phyloP scores from a whole-genome alignment of 2,329 filamentous ascomycete genomes.

The Xylariomycetidae sp. region DNA sequence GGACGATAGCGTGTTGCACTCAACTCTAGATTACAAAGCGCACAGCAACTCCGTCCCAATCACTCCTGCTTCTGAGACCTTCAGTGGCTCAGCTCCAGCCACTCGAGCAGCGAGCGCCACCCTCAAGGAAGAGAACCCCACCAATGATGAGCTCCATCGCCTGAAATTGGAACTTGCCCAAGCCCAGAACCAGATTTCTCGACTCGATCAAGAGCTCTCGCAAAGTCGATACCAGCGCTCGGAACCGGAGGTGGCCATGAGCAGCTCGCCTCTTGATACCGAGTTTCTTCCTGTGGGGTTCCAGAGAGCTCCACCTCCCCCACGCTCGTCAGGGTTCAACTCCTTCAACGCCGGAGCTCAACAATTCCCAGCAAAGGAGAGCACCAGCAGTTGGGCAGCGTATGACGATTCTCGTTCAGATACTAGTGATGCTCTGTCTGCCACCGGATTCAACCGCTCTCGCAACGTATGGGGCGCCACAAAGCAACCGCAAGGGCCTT shows the following conservation, averaged over 20 bases:
- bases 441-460: conserved; percentile 47
- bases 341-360: conserved; percentile 28
- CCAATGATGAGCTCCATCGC: conserved; percentile 57
- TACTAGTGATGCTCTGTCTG: conserved; percentile 48
- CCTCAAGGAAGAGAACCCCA: conserved; percentile 35
- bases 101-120: conserved; percentile 49
- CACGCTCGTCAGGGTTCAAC: conserved; percentile 14
- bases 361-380: conserved; percentile 29
- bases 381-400: conserved; percentile 47
- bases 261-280: conserved; percentile 23
- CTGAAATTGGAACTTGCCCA: conserved; percentile 68
- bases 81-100: conserved; percentile 42
- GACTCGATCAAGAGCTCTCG: conserved; percentile 66
- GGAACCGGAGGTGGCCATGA: conserved; percentile 46
- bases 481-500: conserved; percentile 31
- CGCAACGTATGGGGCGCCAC: conserved; percentile 53
- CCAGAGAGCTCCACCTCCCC: conserved; percentile 27
- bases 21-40: conserved; percentile 41
- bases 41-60: conserved; percentile 58
- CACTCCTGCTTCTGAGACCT: conserved; percentile 55
- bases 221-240: conserved; percentile 58
- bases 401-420: conserved; percentile 55
- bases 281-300: conserved; percentile 19
- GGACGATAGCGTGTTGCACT: conserved; percentile 31
- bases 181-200: conserved; percentile 65